Evolutionary conservation across 2,329 filamentous ascomycete genomes (phyloP).

Genomic region (Trichoderma breve): DNA sequence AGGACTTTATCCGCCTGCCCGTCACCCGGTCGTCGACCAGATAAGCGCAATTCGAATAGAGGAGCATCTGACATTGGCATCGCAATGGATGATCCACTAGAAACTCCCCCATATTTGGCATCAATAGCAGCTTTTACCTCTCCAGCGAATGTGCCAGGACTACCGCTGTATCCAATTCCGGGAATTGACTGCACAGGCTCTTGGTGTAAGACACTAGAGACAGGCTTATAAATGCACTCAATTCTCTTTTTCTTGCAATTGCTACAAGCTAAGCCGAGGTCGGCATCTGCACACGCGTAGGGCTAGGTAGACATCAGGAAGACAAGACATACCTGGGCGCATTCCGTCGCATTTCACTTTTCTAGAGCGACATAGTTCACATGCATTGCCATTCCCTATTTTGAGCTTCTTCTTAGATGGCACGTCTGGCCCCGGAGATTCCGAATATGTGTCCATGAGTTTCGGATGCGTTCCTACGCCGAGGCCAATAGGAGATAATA

Average conservation of each 20-base stretch:
- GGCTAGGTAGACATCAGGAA: not conserved
- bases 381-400: not conserved
- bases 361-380: not conserved
- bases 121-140: constrained; percentile 2
- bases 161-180: not conserved
- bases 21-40: not conserved
- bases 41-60: not conserved
- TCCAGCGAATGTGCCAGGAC: not conserved
- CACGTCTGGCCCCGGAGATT: not conserved
- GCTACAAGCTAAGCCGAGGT: not conserved
- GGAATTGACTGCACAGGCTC: not conserved
- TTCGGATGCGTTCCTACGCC: not conserved
- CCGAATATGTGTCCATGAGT: not conserved
- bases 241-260: not conserved
- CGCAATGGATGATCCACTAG: not conserved
- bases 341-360: not conserved
- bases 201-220: not conserved
- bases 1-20: not conserved
- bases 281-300: not conserved
- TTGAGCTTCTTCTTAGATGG: not conserved
- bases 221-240: not conserved
- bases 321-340: not conserved
- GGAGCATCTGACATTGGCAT: constrained; percentile 2
- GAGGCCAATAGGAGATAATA: not conserved
- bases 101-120: not conserved